Evolutionary conservation across 805 yeast species (phyloP).

Genomic region (Lipomyces yamadae): DNA sequence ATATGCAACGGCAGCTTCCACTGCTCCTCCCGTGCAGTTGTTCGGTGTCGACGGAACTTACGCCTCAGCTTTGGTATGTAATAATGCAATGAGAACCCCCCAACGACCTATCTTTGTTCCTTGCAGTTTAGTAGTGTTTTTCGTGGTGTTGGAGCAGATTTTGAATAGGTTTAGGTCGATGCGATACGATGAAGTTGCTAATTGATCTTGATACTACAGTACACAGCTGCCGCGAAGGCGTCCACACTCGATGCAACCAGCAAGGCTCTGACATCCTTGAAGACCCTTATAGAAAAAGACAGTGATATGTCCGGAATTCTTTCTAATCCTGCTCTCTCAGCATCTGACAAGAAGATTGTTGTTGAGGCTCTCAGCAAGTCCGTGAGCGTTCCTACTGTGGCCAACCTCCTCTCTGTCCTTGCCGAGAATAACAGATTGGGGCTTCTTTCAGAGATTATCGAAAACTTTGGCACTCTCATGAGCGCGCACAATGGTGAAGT

Average conservation of each 20-base stretch:
- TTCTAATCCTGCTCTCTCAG: conserved; percentile 81
- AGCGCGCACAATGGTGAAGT: conserved; percentile 91
- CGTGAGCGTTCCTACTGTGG: conserved; percentile 65
- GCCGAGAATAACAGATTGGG: conserved; percentile 93
- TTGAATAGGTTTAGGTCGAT: background rate
- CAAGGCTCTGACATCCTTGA: conserved; percentile 64
- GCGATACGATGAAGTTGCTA: conserved; percentile 1
- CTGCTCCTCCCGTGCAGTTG: conserved; percentile 81
- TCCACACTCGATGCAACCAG: conserved; percentile 74
- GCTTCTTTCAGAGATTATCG: conserved; percentile 65
- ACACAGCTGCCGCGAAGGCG: conserved; percentile 85
- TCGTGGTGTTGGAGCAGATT: background rate
- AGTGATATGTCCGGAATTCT: conserved; percentile 64
- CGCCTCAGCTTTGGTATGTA: conserved; percentile 76
- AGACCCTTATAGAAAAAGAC: conserved; percentile 63
- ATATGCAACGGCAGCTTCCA: conserved; percentile 57
- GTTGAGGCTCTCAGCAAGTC: conserved; percentile 60
- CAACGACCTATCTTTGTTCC: background rate
- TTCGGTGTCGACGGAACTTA: conserved; percentile 96
- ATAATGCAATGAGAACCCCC: background rate
- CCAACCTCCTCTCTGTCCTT: conserved; percentile 80
- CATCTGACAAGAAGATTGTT: conserved; percentile 72
- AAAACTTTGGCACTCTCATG: conserved; percentile 74
- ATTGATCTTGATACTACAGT: conserved; percentile 42
- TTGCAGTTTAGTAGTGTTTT: too few relatives aligned